Conservation (phyloP, 1,284 basidiomycete species). For the Prillingera fragicola region DNA sequence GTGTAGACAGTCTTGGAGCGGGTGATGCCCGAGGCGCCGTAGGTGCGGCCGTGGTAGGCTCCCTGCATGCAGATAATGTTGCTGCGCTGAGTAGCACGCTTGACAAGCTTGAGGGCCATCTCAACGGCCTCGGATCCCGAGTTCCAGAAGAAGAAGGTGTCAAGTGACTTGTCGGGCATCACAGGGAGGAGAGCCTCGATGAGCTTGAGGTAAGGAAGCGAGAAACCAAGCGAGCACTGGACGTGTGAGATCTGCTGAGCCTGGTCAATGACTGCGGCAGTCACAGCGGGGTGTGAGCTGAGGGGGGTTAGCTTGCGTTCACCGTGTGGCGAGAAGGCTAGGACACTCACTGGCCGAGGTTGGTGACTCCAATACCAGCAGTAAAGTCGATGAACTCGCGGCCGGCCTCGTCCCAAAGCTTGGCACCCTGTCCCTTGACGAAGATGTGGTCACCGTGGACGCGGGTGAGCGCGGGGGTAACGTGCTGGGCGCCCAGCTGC, state of each 20-base stretch:
- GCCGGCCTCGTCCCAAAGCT: conserved; percentile 60
- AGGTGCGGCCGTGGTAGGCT: conserved; percentile 79
- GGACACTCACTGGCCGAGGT: conserved; percentile 20
- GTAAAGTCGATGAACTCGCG: conserved; percentile 71
- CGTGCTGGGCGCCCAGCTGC: conserved; percentile 23
- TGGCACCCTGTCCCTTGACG: conserved; percentile 70
- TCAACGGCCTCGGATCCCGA: conserved; percentile 52
- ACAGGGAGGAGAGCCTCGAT: conserved; percentile 20
- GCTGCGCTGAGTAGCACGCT: conserved; percentile 67
- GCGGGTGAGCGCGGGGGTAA: conserved; percentile 31
- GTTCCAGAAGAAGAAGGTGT: conserved; percentile 93
- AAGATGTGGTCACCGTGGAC: conserved; percentile 60
- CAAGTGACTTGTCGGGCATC: conserved; percentile 23
- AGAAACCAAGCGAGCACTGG: conserved; percentile 50
- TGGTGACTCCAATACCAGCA: conserved; percentile 63
- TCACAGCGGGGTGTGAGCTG: conserved; percentile 77
- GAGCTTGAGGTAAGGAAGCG: conserved; percentile 19
- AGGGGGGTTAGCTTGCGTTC: conserved; percentile 2
- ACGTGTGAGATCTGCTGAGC: conserved; percentile 72
- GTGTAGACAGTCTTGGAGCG: conserved; percentile 85
- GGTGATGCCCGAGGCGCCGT: conserved; percentile 73
- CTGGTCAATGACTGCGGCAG: conserved; percentile 75
- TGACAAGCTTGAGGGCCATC: conserved; percentile 52
- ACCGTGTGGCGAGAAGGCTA: too few species aligned
- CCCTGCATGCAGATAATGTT: conserved; percentile 87